phyloP scores from a whole-genome alignment of 208 protist genomes.

The Leishmania braziliensis region DNA sequence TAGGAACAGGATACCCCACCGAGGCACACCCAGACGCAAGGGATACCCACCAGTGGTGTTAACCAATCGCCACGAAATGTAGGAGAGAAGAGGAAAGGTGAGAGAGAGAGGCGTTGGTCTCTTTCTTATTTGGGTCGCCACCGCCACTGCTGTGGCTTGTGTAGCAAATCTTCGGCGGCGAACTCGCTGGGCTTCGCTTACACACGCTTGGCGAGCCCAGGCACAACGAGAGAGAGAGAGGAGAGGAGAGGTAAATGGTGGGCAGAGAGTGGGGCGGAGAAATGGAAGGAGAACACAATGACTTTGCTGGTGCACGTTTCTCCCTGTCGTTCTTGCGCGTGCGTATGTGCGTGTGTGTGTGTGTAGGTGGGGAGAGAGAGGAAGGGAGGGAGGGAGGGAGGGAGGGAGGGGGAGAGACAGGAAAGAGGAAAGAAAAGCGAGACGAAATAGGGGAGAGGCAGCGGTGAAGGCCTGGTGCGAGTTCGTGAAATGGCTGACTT shows the following conservation, averaged over 20 bases:
- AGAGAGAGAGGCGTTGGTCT: neutral
- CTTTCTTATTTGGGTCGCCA: neutral
- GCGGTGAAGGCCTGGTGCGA: neutral
- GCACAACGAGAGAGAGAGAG: slow-evolving; percentile 6
- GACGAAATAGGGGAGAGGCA: neutral
- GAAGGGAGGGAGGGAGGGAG: neutral
- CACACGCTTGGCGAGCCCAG: neutral
- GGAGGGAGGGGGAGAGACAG: neutral
- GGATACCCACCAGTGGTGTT: neutral
- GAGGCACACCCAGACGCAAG: slow-evolving; percentile 10
- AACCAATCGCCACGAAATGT: neutral
- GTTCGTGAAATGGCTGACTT: neutral
- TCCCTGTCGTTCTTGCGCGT: neutral
- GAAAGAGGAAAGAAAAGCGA: slow-evolving; percentile 10
- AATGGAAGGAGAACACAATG: neutral
- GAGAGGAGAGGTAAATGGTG: neutral
- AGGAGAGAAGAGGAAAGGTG: neutral
- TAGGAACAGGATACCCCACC: too few species aligned
- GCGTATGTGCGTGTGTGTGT: neutral
- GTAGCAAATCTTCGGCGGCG: neutral
- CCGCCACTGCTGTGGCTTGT: neutral
- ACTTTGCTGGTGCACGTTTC: neutral
- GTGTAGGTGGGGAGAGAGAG: neutral
- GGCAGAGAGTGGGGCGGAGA: neutral
- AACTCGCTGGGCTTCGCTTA: neutral